A percentile compares a stretch with the other conserved stretches of the same genome.
Conservation (phyloP, 306 rosid species). For the Vigna unguiculata region DNA sequence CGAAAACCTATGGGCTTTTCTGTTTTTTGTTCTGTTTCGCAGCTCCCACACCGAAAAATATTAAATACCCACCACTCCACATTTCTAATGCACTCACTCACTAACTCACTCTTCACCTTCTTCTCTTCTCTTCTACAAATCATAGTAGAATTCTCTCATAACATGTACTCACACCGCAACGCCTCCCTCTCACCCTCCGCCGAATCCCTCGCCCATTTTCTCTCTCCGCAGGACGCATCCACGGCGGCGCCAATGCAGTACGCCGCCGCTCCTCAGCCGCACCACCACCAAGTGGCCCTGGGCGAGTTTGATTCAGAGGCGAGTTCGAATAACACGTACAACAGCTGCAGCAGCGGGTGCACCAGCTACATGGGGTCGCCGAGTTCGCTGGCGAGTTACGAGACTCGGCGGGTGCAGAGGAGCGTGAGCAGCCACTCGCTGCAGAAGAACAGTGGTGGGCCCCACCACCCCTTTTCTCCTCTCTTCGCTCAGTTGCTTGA, state of each 20-base stretch:
- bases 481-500: constrained; percentile 51
- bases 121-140: not conserved
- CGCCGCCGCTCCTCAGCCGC: constrained; percentile 19
- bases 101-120: not conserved
- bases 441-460: constrained; percentile 48
- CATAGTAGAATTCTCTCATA: not conserved
- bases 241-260: constrained; percentile 11
- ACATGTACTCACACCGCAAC: constrained; percentile 57
- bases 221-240: constrained; percentile 48
- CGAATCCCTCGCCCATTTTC: constrained; percentile 22
- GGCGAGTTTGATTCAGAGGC: constrained; percentile 46
- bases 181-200: constrained; percentile 55
- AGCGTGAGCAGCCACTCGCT: constrained; percentile 75
- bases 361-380: constrained; percentile 69
- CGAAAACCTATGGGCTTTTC: not conserved
- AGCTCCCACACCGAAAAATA: constrained; percentile 13
- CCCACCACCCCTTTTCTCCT: constrained; percentile 53
- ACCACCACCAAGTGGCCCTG: not conserved
- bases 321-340: constrained; percentile 39
- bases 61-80: constrained; percentile 50
- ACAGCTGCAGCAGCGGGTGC: constrained; percentile 71
- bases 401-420: constrained; percentile 54
- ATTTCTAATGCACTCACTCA: not conserved
- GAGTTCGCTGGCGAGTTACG: constrained; percentile 55
- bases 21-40: constrained; percentile 26